These are phyloP conservation scores for Ceratocystis albifundus DNA, from an alignment of 2,329 filamentous ascomycete species.

Conservation along the genomic window DNA sequence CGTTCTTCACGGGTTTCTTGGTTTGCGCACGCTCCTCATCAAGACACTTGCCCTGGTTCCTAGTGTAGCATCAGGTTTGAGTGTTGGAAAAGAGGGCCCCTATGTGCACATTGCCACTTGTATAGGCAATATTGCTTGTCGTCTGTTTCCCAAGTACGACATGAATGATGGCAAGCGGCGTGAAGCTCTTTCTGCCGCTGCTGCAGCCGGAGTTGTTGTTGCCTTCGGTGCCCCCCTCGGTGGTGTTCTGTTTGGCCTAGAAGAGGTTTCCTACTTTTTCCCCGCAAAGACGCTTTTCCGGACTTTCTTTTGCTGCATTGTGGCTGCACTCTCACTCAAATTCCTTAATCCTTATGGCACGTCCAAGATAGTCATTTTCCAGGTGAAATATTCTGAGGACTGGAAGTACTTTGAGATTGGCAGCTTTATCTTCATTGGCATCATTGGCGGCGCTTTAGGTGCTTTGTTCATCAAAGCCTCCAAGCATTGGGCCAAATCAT, in stretches of 20 bases:
- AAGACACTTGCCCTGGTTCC: conserved; percentile 76
- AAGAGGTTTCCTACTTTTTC: conserved; percentile 96
- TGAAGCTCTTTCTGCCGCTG: conserved; percentile 85
- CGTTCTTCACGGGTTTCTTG: conserved; percentile 89
- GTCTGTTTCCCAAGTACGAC: conserved; percentile 89
- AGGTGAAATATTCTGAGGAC: conserved; percentile 79
- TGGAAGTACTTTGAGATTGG: conserved; percentile 90
- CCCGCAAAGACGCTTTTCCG: conserved; percentile 93
- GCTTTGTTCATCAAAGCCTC: conserved; percentile 96
- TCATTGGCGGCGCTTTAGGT: conserved; percentile 72
- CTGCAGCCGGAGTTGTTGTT: conserved; percentile 83
- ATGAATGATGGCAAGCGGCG: conserved; percentile 87
- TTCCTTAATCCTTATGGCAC: conserved; percentile 95
- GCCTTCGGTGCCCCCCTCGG: conserved; percentile 83
- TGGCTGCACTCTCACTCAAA: conserved; percentile 79
- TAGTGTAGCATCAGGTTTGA: conserved; percentile 84
- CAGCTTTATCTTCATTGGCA: conserved; percentile 73
- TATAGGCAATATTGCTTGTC: conserved; percentile 87
- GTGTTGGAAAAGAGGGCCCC: conserved; percentile 85
- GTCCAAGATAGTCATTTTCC: conserved; percentile 90
- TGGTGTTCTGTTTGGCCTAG: conserved; percentile 82
- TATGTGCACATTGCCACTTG: conserved; percentile 97
- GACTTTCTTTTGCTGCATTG: conserved; percentile 97
- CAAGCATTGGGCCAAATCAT: conserved; percentile 75
- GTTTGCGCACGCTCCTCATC: conserved; percentile 71